Conservation (phyloP, 2,329 filamentous ascomycete species). For the Westerdykella aurantiaca region DNA sequence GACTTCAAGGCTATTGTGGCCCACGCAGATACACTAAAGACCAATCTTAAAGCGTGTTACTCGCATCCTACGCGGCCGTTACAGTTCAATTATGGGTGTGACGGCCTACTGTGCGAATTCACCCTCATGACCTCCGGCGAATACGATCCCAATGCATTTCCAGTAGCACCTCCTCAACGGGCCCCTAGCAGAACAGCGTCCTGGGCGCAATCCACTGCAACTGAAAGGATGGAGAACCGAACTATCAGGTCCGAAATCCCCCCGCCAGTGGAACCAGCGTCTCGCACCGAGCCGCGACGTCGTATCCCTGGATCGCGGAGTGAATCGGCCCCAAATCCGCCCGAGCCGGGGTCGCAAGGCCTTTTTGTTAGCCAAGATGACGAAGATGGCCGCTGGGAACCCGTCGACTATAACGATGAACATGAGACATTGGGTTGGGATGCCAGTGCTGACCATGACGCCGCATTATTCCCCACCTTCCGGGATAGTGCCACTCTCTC, state of each 20-base stretch:
- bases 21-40: conserved; percentile 65
- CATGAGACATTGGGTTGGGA: conserved; percentile 70
- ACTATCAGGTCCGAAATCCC: conserved; percentile 38
- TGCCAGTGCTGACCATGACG: conserved; percentile 52
- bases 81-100: conserved; percentile 64
- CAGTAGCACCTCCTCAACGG: conserved; percentile 35
- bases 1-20: conserved; percentile 75
- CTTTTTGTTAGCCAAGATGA: conserved; percentile 64
- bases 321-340: conserved; percentile 10
- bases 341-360: conserved; percentile 57
- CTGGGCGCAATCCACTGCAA: conserved; percentile 18
- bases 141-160: conserved; percentile 37
- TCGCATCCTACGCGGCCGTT: conserved; percentile 66
- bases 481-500: conserved; percentile 36
- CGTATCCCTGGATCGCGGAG: conserved; percentile 24
- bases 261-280: conserved; percentile 35
- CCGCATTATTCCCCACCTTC: conserved; percentile 40
- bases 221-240: conserved; percentile 17
- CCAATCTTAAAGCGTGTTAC: conserved; percentile 62
- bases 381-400: conserved; percentile 68
- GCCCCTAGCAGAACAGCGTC: conserved; percentile 34
- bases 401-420: conserved; percentile 59
- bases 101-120: conserved; percentile 67
- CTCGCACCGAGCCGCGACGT: conserved; percentile 25
- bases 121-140: conserved; percentile 79